phyloP scores from a whole-genome alignment of 352 stramenopile species.

The Globisporangium sylvaticum region DNA sequence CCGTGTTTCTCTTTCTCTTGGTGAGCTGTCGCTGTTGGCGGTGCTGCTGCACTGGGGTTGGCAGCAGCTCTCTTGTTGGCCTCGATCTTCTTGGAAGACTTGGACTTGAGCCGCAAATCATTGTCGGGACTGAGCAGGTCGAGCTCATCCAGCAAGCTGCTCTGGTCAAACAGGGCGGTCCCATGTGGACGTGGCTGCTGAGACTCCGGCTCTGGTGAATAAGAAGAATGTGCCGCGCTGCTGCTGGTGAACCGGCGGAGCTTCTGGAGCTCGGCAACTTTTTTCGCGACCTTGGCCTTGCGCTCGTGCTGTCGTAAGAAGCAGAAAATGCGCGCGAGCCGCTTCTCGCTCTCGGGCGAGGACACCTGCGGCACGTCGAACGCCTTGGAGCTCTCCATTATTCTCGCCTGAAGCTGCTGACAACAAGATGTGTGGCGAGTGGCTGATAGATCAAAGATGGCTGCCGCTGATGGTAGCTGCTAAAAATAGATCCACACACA shows the following conservation, averaged over 20 bases:
- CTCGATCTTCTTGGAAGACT: constrained; percentile 17
- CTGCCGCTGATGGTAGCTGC: not conserved
- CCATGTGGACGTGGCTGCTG: not conserved
- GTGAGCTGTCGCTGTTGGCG: not conserved
- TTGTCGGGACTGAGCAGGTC: constrained; percentile 20
- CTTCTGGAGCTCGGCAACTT: constrained; percentile 29
- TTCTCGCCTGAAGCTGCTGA: not conserved
- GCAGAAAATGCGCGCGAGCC: constrained; percentile 48
- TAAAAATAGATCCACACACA: not conserved
- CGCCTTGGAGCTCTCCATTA: constrained; percentile 19
- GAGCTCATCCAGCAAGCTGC: constrained; percentile 26
- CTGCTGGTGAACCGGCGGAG: constrained; percentile 11
- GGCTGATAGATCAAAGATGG: not conserved
- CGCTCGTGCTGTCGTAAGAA: constrained; percentile 55
- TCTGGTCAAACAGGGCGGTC: constrained; percentile 17
- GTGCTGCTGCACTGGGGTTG: not conserved
- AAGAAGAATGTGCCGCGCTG: not conserved
- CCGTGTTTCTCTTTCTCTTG: constrained; percentile 7
- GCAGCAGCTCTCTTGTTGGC: not conserved
- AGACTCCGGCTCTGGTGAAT: not conserved
- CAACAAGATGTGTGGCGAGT: not conserved
- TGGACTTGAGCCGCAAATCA: not conserved
- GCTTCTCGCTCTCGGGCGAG: constrained; percentile 35
- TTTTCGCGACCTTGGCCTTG: constrained; percentile 37
- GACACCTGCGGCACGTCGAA: constrained; percentile 25